Percentiles rank a stretch among this genome's conserved stretches.
Evolutionary conservation across 2,329 filamentous ascomycete genomes (phyloP).

Genomic region (Sporothrix brunneoviolacea): DNA sequence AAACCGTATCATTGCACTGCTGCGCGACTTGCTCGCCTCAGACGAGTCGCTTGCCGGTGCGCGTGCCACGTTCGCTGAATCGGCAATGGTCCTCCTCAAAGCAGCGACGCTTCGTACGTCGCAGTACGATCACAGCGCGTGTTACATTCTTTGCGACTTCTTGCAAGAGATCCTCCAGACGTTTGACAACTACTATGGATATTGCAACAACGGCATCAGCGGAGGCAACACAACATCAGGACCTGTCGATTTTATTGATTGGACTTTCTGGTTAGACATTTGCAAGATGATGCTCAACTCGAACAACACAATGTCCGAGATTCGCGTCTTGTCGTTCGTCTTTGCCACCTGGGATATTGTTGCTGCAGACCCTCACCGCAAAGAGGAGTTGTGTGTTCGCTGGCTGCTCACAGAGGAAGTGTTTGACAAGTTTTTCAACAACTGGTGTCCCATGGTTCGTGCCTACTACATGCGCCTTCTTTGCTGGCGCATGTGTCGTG

Average conservation of each 20-base stretch:
- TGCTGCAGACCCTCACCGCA: constrained; percentile 57
- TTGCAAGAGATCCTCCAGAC: constrained; percentile 73
- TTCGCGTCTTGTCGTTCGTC: constrained; percentile 74
- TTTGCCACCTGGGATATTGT: constrained; percentile 75
- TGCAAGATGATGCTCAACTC: constrained; percentile 73
- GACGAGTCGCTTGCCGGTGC: constrained; percentile 36
- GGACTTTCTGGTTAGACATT: constrained; percentile 79
- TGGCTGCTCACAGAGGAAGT: constrained; percentile 69
- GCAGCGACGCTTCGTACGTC: constrained; percentile 69
- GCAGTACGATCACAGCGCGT: constrained; percentile 73
- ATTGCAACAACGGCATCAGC: constrained; percentile 19
- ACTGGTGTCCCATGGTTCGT: constrained; percentile 94
- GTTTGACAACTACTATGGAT: constrained; percentile 41
- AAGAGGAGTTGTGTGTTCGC: constrained; percentile 61
- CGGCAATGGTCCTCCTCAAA: constrained; percentile 67
- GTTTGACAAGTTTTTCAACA: constrained; percentile 79
- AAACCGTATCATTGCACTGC: constrained; percentile 73
- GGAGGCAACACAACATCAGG: constrained; percentile 1
- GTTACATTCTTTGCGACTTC: constrained; percentile 87
- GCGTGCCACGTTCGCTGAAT: constrained; percentile 66
- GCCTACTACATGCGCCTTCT: constrained; percentile 87
- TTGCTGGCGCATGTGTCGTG: constrained; percentile 82
- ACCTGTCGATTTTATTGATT: constrained; percentile 53
- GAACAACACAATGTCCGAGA: constrained; percentile 84
- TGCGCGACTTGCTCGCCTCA: constrained; percentile 68